phyloP scores from a whole-genome alignment of 2,329 filamentous ascomycete species.

The Phyllosticta citribraziliensis region DNA sequence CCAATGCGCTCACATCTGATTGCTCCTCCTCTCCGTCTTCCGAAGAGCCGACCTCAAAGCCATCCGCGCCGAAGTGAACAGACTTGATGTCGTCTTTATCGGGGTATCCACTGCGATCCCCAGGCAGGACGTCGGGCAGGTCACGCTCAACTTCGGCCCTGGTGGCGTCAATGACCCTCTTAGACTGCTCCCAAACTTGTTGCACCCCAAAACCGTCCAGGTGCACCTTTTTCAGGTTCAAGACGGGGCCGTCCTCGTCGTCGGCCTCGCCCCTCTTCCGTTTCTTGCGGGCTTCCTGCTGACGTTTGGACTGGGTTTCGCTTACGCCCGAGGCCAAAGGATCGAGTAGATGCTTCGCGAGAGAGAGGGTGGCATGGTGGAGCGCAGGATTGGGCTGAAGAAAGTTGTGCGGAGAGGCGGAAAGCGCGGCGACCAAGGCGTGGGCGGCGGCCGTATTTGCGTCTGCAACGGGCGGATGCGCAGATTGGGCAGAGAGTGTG shows the following conservation, averaged over 20 bases:
- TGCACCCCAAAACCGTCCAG: conserved; percentile 76
- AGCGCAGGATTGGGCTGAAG: conserved; percentile 62
- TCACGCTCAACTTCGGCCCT: conserved; percentile 44
- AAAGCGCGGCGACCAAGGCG: conserved; percentile 48
- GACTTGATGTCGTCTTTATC: conserved; percentile 22
- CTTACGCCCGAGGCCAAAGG: conserved; percentile 64
- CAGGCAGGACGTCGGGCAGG: conserved; percentile 29
- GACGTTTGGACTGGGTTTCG: conserved; percentile 58
- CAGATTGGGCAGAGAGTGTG: conserved; percentile 28
- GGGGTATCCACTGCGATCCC: conserved; percentile 16
- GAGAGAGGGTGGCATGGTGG: conserved; percentile 58
- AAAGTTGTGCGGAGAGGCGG: conserved; percentile 59
- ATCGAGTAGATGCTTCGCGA: conserved; percentile 74
- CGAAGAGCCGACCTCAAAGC: conserved; percentile 29
- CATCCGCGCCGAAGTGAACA: conserved; percentile 31
- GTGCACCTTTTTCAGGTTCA: conserved; percentile 77
- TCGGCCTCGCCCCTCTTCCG: conserved; percentile 56
- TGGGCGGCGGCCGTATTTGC: conserved; percentile 18
- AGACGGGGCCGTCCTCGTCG: conserved; percentile 37
- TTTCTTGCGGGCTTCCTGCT: conserved; percentile 63
- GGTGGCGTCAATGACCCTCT: conserved; percentile 64
- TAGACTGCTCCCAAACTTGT: conserved; percentile 92
- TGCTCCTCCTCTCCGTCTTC: conserved; percentile 19
- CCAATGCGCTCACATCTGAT: neutral
- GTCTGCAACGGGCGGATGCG: conserved; percentile 24